These are phyloP conservation scores for Irpex sp. DNA, from an alignment of 1,284 basidiomycete species.

Conservation along the genomic window DNA sequence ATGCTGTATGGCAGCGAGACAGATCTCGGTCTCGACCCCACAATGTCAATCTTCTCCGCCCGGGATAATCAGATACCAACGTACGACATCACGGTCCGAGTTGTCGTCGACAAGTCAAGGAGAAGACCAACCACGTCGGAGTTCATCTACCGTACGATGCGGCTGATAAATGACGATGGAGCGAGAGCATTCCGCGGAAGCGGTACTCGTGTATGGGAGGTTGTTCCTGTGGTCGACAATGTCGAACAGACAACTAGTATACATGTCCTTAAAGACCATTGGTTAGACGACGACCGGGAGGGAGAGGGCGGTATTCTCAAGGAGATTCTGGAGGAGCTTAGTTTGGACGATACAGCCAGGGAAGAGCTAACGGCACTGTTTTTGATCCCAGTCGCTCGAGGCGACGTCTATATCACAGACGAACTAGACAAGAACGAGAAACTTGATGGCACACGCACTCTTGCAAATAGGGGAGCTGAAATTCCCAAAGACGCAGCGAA, in stretches of 20 bases:
- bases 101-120: neutral
- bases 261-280: constrained; percentile 4
- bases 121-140: neutral
- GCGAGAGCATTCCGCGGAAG: neutral
- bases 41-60: neutral
- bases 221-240: neutral
- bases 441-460: neutral
- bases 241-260: neutral
- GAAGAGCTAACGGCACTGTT: neutral
- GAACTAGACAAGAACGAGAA: neutral
- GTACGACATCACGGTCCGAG: neutral
- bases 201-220: constrained; percentile 8
- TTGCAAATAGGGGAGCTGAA: neutral
- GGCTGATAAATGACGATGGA: neutral
- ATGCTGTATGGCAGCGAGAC: neutral
- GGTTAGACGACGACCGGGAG: neutral
- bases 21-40: constrained; percentile 7
- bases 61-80: neutral
- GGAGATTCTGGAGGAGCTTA: neutral
- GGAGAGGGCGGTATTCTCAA: neutral
- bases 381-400: neutral
- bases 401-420: neutral
- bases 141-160: neutral
- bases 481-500: neutral
- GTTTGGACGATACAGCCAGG: neutral